Conservation (phyloP, 106 monocot genomes). For the Agapanthus africanus region DNA sequence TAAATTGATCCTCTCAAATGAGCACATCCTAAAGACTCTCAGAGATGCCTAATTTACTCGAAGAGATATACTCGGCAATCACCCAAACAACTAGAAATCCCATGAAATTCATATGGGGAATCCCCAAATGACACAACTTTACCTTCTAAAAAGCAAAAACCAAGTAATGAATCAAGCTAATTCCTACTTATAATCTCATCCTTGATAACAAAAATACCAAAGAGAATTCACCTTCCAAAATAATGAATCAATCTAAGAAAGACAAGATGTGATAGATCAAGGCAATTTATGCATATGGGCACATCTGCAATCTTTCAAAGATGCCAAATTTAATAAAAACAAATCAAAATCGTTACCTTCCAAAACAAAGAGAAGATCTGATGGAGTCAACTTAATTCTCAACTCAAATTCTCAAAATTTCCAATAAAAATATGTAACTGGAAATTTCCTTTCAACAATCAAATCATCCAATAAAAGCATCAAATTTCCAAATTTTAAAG, state of each 20-base stretch:
- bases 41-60: neutral
- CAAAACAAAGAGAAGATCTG: neutral
- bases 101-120: neutral
- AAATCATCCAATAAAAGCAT: neutral
- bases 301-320: neutral
- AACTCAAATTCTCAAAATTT: conserved; percentile 3
- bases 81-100: neutral
- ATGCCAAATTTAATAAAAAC: neutral
- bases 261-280: no score
- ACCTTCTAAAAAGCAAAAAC: no score
- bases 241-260: neutral
- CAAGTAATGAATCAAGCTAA: no score
- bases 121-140: no score
- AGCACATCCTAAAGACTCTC: neutral
- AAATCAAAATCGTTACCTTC: neutral
- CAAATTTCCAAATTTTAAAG: neutral
- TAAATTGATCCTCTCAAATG: neutral
- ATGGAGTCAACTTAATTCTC: neutral
- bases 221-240: neutral
- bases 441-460: no score
- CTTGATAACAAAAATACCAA: no score
- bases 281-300: neutral
- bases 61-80: neutral
- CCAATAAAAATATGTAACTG: no score
- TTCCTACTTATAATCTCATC: no score